These are phyloP conservation scores for Biscogniauxia sp. DNA, from an alignment of 2,329 filamentous ascomycete species.

Conservation along the genomic window DNA sequence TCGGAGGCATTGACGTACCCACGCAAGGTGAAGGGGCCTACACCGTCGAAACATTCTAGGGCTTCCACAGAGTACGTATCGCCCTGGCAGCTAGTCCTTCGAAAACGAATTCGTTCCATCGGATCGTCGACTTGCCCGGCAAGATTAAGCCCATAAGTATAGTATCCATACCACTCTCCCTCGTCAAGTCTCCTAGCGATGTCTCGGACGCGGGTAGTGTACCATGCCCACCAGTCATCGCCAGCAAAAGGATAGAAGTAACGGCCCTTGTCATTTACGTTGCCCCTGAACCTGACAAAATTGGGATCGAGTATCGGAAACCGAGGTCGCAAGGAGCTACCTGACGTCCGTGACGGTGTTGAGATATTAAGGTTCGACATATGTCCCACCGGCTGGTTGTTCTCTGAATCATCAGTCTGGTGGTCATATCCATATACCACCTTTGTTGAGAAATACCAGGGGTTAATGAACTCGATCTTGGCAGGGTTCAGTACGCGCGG, in stretches of 20 bases:
- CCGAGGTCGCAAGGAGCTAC: slow-evolving; percentile 8
- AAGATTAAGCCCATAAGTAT: slow-evolving; percentile 3
- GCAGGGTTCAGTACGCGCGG: slow-evolving; percentile 9
- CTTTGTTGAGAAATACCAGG: slow-evolving; percentile 11
- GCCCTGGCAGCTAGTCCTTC: slow-evolving; percentile 5
- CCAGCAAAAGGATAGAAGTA: slow-evolving; percentile 20
- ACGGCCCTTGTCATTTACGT: slow-evolving; percentile 5
- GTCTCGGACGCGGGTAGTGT: slow-evolving; percentile 18
- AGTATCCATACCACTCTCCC: slow-evolving; percentile 18
- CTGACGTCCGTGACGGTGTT: not conserved
- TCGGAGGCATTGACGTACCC: slow-evolving; percentile 11
- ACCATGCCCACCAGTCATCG: slow-evolving; percentile 22
- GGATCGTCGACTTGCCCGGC: slow-evolving; percentile 4
- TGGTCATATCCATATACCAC: not conserved
- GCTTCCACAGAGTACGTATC: slow-evolving; percentile 14
- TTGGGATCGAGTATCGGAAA: slow-evolving; percentile 16
- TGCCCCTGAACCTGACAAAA: not conserved
- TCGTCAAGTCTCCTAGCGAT: slow-evolving; percentile 10
- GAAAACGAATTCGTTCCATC: slow-evolving; percentile 12
- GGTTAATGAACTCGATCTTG: slow-evolving; percentile 15
- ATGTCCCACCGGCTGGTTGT: too few species aligned
- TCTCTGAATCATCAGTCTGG: too few species aligned
- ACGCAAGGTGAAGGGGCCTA: slow-evolving; percentile 8
- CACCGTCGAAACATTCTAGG: slow-evolving; percentile 4
- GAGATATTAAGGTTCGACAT: too few species aligned